Evolutionary conservation across 192 early-diverging fungal species (phyloP), one percentile per base, ranked within the genome.

Genomic region (Linnemannia elongata): DNA sequence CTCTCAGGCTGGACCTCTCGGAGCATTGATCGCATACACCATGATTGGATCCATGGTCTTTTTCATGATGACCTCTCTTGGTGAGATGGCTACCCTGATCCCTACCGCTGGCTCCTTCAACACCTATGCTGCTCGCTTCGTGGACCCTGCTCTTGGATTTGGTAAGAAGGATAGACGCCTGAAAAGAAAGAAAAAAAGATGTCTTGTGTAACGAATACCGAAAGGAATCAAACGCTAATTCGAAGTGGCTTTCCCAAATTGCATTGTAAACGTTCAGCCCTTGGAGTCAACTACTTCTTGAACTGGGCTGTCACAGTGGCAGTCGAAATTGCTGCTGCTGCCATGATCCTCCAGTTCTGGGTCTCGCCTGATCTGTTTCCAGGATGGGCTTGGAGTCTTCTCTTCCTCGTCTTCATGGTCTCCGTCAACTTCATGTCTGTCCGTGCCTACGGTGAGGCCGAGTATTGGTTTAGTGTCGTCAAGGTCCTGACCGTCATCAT

Each of bases 31-130:
- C 20, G 95, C 96, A 30, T 98, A 95, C 78, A 72, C 82, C 38
- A 82, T 94, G 44, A 95, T 95, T 36, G 95, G 95, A 71, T 88
- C 92, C 0, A 94, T 95, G 93, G 92, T 96, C 1, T 94, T 92
- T 73, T 95, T 94, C 63, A 90, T 96, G 77, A 93, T 94, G 90
- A 94, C 93, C 22, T 95, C 93, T 54, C 90, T 98, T 72, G 97
- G 96, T 63, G 97, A 98, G 78, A 95, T 98, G 94, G 95, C 96
- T 1, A 95, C 97, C 1, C 91, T 93, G 52, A 92, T 98, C 35
- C 97, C 97, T 9, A 93, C 95, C 0, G 93, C 96, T 1, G 97
- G 96, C 36, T 93, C 94, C 18, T 97, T 97, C 81, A 96, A 94
- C 73, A 94, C 93, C 66, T 95, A 95, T 85, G 95, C 94, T 13